These are phyloP conservation scores for Solanum lignicaule DNA, from an alignment of 257 asterid species.

Conservation along the genomic window DNA sequence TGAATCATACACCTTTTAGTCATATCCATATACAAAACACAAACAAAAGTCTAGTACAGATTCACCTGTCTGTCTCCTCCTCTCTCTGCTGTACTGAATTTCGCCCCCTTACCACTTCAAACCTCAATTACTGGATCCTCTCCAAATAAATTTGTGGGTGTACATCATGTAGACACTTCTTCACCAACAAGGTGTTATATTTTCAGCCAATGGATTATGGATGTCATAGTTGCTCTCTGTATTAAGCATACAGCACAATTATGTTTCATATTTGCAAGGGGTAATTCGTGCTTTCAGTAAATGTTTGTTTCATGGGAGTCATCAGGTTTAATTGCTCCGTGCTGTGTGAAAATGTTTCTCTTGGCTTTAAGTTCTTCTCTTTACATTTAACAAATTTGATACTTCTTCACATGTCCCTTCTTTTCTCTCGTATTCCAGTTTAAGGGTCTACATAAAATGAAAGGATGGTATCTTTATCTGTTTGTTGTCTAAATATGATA, in stretches of 20 bases:
- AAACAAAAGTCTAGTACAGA: background rate
- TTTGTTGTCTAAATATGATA: background rate
- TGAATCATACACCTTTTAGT: background rate
- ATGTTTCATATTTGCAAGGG: background rate
- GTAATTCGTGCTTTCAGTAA: background rate
- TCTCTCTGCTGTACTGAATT: background rate
- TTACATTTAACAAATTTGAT: background rate
- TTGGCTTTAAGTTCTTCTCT: background rate
- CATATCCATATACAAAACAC: background rate
- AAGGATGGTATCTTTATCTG: background rate
- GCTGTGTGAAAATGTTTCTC: background rate
- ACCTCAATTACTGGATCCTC: background rate
- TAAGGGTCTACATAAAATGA: background rate
- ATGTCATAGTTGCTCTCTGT: background rate
- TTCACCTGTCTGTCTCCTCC: background rate
- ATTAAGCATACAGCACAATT: background rate
- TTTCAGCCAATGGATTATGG: background rate
- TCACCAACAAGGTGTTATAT: background rate
- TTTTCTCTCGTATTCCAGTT: background rate
- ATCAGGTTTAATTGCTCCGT: background rate
- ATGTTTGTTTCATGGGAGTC: background rate
- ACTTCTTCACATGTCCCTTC: background rate
- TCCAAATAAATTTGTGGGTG: background rate
- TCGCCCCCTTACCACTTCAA: background rate
- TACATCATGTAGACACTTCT: background rate